Percentiles rank a stretch among this genome's conserved stretches.
Conservation (phyloP, 345 rosid genomes). For the Laguncularia racemosa region DNA sequence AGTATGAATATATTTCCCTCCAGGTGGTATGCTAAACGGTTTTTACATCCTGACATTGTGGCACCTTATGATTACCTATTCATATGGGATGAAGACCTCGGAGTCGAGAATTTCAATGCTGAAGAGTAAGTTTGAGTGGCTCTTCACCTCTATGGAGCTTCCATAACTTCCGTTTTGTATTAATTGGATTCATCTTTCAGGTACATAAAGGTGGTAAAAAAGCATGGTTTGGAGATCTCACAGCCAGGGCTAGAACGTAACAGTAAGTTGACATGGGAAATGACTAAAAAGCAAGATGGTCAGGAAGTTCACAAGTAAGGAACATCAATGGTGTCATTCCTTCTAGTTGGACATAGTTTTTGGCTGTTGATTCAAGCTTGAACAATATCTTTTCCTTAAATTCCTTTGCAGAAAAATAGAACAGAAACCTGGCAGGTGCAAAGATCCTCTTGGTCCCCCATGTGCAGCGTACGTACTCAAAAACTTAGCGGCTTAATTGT, state of each 20-base stretch:
- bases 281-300: constrained; percentile 88
- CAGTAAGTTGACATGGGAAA: constrained; percentile 85
- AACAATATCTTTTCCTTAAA: constrained; percentile 2
- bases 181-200: constrained; percentile 19
- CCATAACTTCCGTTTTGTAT: neutral
- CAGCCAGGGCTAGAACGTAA: constrained; percentile 97
- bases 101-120: constrained; percentile 85
- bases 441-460: constrained; percentile 87
- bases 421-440: constrained; percentile 92
- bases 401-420: constrained; percentile 42
- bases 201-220: constrained; percentile 71
- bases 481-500: too few relatives aligned
- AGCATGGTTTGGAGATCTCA: constrained; percentile 92
- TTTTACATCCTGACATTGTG: constrained; percentile 93
- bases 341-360: constrained; percentile 1
- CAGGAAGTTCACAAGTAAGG: constrained; percentile 94
- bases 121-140: constrained; percentile 61
- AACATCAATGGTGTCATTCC: neutral
- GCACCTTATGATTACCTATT: constrained; percentile 92
- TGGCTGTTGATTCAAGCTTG: neutral
- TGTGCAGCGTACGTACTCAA: constrained; percentile 87
- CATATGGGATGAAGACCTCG: constrained; percentile 97
- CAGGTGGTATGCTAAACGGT: constrained; percentile 99
- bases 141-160: neutral
- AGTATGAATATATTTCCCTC: constrained; percentile 13